phyloP scores from a whole-genome alignment of 352 stramenopile genomes.

The Pythium rishiriense region DNA sequence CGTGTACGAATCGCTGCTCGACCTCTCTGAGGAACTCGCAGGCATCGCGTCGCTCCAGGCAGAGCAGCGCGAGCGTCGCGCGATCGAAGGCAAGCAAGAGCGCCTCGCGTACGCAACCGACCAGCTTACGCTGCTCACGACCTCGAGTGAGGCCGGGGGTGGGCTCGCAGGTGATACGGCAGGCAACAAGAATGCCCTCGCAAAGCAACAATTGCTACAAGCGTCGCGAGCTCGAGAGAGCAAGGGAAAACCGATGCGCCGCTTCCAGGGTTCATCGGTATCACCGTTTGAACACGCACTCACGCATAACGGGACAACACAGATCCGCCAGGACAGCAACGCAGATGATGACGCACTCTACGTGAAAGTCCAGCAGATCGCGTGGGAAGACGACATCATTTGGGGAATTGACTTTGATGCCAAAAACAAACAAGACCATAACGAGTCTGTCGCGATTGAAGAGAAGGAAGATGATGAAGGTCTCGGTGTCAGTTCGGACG shows the following conservation, averaged over 20 bases:
- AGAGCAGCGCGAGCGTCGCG: constrained; percentile 35
- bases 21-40: constrained; percentile 61
- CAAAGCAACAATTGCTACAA: constrained; percentile 32
- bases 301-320: constrained; percentile 12
- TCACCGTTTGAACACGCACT: constrained; percentile 61
- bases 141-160: constrained; percentile 46
- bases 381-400: constrained; percentile 81
- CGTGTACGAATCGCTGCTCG: constrained; percentile 45
- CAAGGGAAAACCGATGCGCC: constrained; percentile 75
- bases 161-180: constrained; percentile 30
- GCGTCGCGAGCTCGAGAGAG: constrained; percentile 20
- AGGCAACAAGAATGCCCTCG: constrained; percentile 46
- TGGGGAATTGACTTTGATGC: constrained; percentile 67
- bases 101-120: constrained; percentile 47
- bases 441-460: constrained; percentile 32
- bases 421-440: constrained; percentile 24
- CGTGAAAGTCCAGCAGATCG: constrained; percentile 78
- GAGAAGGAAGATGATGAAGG: constrained; percentile 51
- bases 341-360: constrained; percentile 61
- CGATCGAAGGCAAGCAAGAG: constrained; percentile 23
- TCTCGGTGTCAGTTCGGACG: neutral
- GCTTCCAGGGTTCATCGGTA: constrained; percentile 55
- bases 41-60: constrained; percentile 31
- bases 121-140: constrained; percentile 65
- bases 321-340: constrained; percentile 21